Conservation (phyloP, 495 filamentous ascomycete species). For the Letharia columbiana region DNA sequence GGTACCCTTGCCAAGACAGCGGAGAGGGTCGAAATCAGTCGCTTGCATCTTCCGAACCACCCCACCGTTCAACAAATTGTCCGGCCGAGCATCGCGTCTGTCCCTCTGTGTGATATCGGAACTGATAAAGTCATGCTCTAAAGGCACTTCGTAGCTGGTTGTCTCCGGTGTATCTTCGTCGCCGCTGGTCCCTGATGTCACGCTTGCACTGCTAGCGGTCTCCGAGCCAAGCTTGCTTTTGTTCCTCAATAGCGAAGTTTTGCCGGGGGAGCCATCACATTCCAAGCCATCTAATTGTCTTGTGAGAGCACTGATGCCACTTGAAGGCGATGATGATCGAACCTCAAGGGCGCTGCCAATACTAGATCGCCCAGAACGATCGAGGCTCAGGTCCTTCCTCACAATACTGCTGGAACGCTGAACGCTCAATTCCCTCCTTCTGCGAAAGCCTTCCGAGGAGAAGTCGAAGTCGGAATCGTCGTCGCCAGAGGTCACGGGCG, state of each 20-base stretch:
- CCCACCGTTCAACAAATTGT: conserved; percentile 33
- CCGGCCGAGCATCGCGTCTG: conserved; percentile 19
- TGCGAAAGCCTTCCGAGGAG: conserved; percentile 44
- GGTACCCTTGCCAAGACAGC: conserved; percentile 92
- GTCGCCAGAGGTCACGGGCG: conserved; percentile 74
- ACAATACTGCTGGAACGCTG: conserved; percentile 30
- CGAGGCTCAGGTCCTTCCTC: conserved; percentile 27
- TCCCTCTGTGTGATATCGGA: conserved; percentile 45
- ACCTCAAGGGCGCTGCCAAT: conserved; percentile 45
- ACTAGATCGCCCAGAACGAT: conserved; percentile 25
- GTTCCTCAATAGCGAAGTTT: conserved; percentile 16
- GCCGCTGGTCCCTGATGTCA: conserved; percentile 47
- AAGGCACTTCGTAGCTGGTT: conserved; percentile 79
- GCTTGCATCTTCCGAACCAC: conserved; percentile 77
- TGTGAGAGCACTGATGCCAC: conserved; percentile 71
- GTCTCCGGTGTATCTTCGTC: conserved; percentile 43
- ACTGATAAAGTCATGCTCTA: conserved; percentile 83
- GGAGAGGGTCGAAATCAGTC: conserved; percentile 81
- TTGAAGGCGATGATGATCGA: conserved; percentile 47
- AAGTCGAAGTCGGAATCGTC: conserved; percentile 83
- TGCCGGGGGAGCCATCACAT: conserved; percentile 39
- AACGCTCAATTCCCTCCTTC: conserved; percentile 26
- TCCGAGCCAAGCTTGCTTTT: conserved; percentile 35
- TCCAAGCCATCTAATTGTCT: conserved; percentile 64
- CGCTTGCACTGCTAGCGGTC: conserved; percentile 45